Conservation (phyloP, 371 early-diverging fungal species). For the Massospora cicadina region DNA sequence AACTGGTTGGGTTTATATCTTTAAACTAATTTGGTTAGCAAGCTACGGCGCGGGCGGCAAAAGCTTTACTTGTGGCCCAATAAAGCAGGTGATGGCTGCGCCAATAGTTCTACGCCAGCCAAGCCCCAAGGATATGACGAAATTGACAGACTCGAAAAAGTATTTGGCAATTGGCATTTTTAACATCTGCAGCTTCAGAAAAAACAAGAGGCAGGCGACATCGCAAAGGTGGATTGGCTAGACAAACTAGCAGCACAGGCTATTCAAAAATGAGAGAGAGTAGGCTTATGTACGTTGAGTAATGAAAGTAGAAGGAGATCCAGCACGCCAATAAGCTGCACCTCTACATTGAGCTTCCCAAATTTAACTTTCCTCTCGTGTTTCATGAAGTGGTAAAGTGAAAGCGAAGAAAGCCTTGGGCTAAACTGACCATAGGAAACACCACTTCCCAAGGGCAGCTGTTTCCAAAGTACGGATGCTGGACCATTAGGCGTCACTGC, state of each 20-base stretch:
- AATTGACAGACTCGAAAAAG: conserved; percentile 77
- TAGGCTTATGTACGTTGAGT: conserved; percentile 8
- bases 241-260: conserved; percentile 70
- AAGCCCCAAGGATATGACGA: conserved; percentile 33
- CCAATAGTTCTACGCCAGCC: conserved; percentile 36
- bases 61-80: conserved; percentile 51
- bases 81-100: conserved; percentile 38
- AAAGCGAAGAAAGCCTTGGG: neutral
- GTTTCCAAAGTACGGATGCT: neutral
- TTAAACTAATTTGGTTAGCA: conserved; percentile 19
- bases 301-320: conserved; percentile 24
- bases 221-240: conserved; percentile 72
- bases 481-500: conserved; percentile 1
- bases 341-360: conserved; percentile 73
- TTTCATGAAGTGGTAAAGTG: conserved; percentile 44
- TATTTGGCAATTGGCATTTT: no score
- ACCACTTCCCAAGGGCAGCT: neutral
- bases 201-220: conserved; percentile 69
- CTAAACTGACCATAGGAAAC: neutral
- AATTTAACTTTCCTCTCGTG: conserved; percentile 84
- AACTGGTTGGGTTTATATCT: conserved; percentile 30
- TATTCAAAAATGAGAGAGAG: conserved; percentile 63
- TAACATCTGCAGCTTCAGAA: conserved; percentile 53
- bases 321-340: conserved; percentile 33
- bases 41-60: conserved; percentile 64